These are phyloP conservation scores for Chrysanthemum makinoi DNA, from an alignment of 129 eudicot species.

Conservation along the genomic window DNA sequence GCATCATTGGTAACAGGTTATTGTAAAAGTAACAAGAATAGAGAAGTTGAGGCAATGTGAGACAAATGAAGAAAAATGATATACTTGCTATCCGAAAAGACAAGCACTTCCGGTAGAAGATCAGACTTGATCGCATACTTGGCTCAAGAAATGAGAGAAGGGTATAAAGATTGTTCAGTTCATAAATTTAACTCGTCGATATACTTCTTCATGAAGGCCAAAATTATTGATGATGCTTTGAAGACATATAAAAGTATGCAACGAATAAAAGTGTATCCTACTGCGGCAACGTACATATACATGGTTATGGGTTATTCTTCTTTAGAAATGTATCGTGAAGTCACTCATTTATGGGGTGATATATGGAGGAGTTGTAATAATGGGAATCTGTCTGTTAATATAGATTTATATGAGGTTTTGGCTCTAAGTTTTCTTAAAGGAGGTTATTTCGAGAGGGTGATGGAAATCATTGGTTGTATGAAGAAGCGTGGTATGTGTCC, in stretches of 20 bases:
- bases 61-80: constrained; percentile 55
- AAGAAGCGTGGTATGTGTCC: constrained; percentile 48
- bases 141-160: constrained; percentile 41
- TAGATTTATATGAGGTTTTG: constrained; percentile 73
- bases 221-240: constrained; percentile 77
- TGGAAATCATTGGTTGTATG: constrained; percentile 74
- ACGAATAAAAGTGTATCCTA: constrained; percentile 56
- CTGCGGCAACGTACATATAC: constrained; percentile 48
- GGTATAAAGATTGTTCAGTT: constrained; percentile 29
- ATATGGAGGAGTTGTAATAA: constrained; percentile 53
- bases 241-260: constrained; percentile 77
- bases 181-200: constrained; percentile 68
- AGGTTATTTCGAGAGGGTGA: constrained; percentile 93
- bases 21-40: constrained; percentile 47
- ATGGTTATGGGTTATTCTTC: constrained; percentile 65
- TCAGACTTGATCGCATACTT: constrained; percentile 47
- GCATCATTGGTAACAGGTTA: constrained; percentile 55
- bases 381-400: constrained; percentile 30
- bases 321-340: constrained; percentile 71
- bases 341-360: constrained; percentile 88
- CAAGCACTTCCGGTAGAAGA: constrained; percentile 11
- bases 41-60: constrained; percentile 61
- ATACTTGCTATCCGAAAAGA: constrained; percentile 20
- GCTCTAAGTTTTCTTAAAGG: constrained; percentile 64
- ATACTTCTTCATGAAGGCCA: constrained; percentile 84